A percentile compares a stretch with the other conserved stretches of the same genome.
Evolutionary conservation across 1,284 basidiomycete species (phyloP).

Genomic region (Austroboletus sp.): DNA sequence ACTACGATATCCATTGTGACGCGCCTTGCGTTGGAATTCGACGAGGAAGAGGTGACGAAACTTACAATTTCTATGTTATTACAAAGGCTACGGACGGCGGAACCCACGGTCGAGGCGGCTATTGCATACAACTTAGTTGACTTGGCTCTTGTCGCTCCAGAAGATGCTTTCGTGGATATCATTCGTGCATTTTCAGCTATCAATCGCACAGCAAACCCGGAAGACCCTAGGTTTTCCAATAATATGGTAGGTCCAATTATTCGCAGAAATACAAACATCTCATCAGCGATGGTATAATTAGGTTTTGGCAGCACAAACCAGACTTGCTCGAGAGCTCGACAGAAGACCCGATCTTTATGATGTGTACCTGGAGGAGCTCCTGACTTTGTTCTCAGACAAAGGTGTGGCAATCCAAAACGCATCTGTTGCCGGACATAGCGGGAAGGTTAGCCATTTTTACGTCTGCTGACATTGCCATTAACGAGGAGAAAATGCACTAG

Average conservation of each 20-base stretch:
- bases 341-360: constrained; percentile 70
- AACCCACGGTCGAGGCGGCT: constrained; percentile 81
- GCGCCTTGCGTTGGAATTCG: constrained; percentile 75
- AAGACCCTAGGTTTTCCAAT: constrained; percentile 79
- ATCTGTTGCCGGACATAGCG: constrained; percentile 55
- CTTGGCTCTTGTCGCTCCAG: constrained; percentile 74
- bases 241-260: constrained; percentile 55
- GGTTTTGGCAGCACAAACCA: constrained; percentile 83
- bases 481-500: constrained; percentile 34
- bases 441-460: constrained; percentile 45
- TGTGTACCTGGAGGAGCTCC: constrained; percentile 77
- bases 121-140: constrained; percentile 90
- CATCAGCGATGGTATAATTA: constrained; percentile 25
- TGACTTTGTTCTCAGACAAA: constrained; percentile 85
- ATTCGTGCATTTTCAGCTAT: constrained; percentile 82
- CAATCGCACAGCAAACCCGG: constrained; percentile 75
- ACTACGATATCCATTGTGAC: constrained; percentile 88
- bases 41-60: constrained; percentile 76
- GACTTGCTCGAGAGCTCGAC: constrained; percentile 72
- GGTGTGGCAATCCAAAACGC: constrained; percentile 85
- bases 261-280: not conserved
- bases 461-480: constrained; percentile 1
- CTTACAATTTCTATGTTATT: constrained; percentile 88
- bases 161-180: constrained; percentile 77
- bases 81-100: constrained; percentile 79